Conservation (phyloP, 2,329 filamentous ascomycete species). For the Knufia fluminis region DNA sequence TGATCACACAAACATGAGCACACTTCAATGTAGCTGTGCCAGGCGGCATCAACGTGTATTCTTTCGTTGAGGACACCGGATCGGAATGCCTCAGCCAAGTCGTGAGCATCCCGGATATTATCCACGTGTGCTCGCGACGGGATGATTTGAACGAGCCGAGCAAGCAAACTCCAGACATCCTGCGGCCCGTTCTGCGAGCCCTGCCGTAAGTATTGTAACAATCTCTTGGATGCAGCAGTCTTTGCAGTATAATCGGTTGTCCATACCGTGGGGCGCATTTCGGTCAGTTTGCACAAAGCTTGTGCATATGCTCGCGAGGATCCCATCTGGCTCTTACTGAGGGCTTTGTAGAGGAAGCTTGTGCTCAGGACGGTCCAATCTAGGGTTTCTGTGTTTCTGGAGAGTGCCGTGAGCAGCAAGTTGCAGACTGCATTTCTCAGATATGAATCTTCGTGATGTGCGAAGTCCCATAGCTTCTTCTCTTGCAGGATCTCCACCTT, state of each 20-base stretch:
- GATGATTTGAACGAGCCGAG: conserved; percentile 49
- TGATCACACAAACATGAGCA: conserved; percentile 45
- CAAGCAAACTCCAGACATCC: conserved; percentile 64
- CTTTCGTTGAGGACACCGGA: conserved; percentile 55
- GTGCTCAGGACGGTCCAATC: conserved; percentile 60
- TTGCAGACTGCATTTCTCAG: conserved; percentile 51
- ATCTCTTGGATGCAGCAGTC: conserved; percentile 45
- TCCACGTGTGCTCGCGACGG: conserved; percentile 46
- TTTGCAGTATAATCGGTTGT: conserved; percentile 53
- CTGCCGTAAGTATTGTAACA: conserved; percentile 66
- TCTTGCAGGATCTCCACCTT: conserved; percentile 46
- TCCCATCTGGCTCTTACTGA: conserved; percentile 62
- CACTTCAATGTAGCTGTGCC: conserved; percentile 63
- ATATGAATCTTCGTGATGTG: conserved; percentile 46
- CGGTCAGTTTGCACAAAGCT: conserved; percentile 58
- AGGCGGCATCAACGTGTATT: conserved; percentile 58
- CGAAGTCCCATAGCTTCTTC: conserved; percentile 52
- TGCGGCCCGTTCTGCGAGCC: conserved; percentile 71
- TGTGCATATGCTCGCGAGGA: conserved; percentile 65
- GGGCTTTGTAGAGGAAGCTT: conserved; percentile 63
- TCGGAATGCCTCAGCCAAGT: conserved; percentile 59
- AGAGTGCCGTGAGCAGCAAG: conserved; percentile 43
- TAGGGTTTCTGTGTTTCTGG: conserved; percentile 36
- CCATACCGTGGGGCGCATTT: conserved; percentile 62
- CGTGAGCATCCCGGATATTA: conserved; percentile 43